These are phyloP conservation scores for Paracorniculantispora psalliotae DNA, from an alignment of 2,329 filamentous ascomycete species.

Conservation along the genomic window DNA sequence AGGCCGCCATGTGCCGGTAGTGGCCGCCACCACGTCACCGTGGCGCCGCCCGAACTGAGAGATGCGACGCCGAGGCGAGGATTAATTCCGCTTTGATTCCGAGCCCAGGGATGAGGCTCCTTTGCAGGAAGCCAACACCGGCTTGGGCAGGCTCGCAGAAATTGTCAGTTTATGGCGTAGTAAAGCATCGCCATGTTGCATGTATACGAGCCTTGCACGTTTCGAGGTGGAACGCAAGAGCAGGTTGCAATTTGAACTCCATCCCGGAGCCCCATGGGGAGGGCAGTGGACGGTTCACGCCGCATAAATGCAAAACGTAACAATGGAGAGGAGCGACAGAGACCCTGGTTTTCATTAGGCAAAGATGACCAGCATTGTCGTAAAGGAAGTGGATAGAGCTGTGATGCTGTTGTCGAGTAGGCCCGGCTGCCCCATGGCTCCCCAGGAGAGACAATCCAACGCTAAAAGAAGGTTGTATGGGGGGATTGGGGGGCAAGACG, in stretches of 20 bases:
- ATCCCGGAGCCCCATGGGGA: constrained; percentile 9
- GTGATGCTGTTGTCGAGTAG: neutral
- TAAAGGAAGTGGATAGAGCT: constrained; percentile 1
- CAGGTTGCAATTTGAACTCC: neutral
- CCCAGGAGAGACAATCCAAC: neutral
- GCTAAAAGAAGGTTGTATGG: neutral
- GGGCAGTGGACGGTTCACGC: neutral
- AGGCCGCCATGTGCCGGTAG: neutral
- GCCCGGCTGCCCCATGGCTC: neutral
- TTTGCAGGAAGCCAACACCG: no score
- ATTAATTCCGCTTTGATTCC: neutral
- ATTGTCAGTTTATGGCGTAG: neutral
- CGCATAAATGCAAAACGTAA: neutral
- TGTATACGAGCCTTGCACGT: constrained; percentile 1
- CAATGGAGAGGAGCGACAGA: neutral
- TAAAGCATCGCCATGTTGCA: neutral
- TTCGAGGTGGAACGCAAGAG: neutral
- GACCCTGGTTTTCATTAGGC: constrained; percentile 3
- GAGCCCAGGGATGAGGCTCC: neutral
- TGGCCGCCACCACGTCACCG: constrained; percentile 3
- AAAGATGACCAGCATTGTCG: neutral
- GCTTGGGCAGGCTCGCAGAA: no score
- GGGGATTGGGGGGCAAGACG: no score
- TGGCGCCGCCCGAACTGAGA: neutral
- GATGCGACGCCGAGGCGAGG: no score